phyloP scores from a whole-genome alignment of 2,329 filamentous ascomycete genomes.

The Alternaria rosae region DNA sequence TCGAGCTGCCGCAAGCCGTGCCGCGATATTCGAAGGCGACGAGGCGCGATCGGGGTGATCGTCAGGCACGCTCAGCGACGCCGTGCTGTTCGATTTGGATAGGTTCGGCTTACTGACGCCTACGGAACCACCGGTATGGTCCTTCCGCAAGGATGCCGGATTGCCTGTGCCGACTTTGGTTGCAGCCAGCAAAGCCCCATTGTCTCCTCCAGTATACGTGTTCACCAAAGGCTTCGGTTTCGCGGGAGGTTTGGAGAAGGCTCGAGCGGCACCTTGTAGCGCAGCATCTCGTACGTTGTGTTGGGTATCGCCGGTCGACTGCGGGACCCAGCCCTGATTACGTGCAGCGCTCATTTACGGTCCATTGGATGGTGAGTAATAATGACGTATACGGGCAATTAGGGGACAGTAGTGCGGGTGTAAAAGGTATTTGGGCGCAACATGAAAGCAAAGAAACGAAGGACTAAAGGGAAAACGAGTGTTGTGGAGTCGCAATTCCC shows the following conservation, averaged over 20 bases:
- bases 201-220: slow-evolving; percentile 49
- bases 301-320: slow-evolving; percentile 45
- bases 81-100: slow-evolving; percentile 41
- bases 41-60: slow-evolving; percentile 46
- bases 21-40: slow-evolving; percentile 68
- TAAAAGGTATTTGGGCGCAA: slow-evolving; percentile 7
- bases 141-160: slow-evolving; percentile 33
- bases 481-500: slow-evolving; percentile 14
- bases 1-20: slow-evolving; percentile 68
- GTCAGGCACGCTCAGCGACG: slow-evolving; percentile 40
- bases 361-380: slow-evolving; percentile 40
- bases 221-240: slow-evolving; percentile 52
- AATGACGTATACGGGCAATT: slow-evolving; percentile 20
- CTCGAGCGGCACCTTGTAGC: slow-evolving; percentile 57
- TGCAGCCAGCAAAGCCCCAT: slow-evolving; percentile 57
- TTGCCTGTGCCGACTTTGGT: slow-evolving; percentile 49
- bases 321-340: slow-evolving; percentile 37
- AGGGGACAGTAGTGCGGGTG: slow-evolving; percentile 9
- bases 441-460: slow-evolving; percentile 20
- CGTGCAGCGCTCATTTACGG: slow-evolving; percentile 47
- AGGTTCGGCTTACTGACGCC: slow-evolving; percentile 32
- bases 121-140: slow-evolving; percentile 43
- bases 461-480: slow-evolving; percentile 19
- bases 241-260: slow-evolving; percentile 56
- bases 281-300: slow-evolving; percentile 55